A percentile compares a stretch with the other conserved stretches of the same genome.
These are phyloP conservation scores for Saccharomycopsis guyanensis DNA, from an alignment of 805 yeast genomes.

Conservation along the genomic window DNA sequence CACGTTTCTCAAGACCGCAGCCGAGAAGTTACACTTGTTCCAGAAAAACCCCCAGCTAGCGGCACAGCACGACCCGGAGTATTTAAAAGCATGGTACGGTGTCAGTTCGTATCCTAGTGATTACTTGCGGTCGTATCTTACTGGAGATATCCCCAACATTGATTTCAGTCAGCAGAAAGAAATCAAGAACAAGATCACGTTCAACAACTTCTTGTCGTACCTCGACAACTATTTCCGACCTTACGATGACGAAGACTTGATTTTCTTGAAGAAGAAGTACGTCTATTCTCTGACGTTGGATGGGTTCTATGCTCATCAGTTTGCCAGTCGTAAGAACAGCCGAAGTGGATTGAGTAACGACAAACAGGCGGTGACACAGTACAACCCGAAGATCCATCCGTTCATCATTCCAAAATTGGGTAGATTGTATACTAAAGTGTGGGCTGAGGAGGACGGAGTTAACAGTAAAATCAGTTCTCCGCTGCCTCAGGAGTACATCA, in stretches of 20 bases:
- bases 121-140: conserved; percentile 67
- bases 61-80: conserved; percentile 62
- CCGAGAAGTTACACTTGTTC: conserved; percentile 51
- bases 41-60: conserved; percentile 53
- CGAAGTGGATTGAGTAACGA: background rate
- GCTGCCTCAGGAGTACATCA: conserved; percentile 3
- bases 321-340: conserved; percentile 24
- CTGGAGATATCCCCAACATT: conserved; percentile 81
- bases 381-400: conserved; percentile 66
- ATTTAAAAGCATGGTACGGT: conserved; percentile 65
- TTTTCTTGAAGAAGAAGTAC: conserved; percentile 55
- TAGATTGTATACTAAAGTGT: conserved; percentile 67
- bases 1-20: conserved; percentile 57
- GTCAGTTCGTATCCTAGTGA: conserved; percentile 85
- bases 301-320: conserved; percentile 15
- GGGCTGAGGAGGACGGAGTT: conserved; percentile 75
- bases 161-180: conserved; percentile 74
- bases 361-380: conserved; percentile 28
- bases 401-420: conserved; percentile 82
- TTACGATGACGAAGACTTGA: conserved; percentile 73
- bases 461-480: conserved; percentile 32
- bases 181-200: conserved; percentile 87
- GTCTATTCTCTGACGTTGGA: conserved; percentile 27
- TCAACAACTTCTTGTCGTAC: conserved; percentile 75
- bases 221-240: conserved; percentile 79